phyloP scores from a whole-genome alignment of 345 rosid genomes.

The Adansonia digitata region DNA sequence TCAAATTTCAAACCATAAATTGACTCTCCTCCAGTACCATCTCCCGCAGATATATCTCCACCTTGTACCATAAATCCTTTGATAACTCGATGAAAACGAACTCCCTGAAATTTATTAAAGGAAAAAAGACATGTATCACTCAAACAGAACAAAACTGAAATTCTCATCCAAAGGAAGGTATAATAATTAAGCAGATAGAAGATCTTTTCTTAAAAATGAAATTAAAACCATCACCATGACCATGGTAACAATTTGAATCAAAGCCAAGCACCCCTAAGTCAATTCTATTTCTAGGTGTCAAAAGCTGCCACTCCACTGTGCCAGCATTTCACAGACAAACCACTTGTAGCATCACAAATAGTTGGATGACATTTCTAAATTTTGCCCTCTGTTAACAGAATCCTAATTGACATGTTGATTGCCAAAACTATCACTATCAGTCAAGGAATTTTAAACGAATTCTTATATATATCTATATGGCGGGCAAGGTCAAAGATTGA shows the following conservation, averaged over 20 bases:
- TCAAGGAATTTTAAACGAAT: background rate
- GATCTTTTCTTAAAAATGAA: background rate
- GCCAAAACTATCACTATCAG: background rate
- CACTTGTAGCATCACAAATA: background rate
- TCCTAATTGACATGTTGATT: background rate
- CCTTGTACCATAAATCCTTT: constrained; percentile 94
- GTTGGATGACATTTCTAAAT: background rate
- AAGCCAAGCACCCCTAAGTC: background rate
- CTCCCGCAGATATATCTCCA: constrained; percentile 84
- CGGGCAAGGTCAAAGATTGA: background rate
- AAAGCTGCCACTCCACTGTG: background rate
- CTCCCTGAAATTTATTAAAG: constrained; percentile 70
- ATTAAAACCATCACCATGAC: background rate
- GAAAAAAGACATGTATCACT: background rate
- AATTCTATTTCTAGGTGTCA: background rate
- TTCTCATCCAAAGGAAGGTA: background rate
- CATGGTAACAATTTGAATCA: background rate
- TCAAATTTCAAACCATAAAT: constrained; percentile 84
- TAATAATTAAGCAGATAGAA: background rate
- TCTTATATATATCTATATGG: background rate
- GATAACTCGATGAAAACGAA: constrained; percentile 70
- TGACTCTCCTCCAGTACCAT: constrained; percentile 96
- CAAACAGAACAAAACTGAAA: background rate
- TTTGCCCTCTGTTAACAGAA: background rate
- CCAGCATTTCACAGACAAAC: background rate